Percentiles rank a stretch among this genome's conserved stretches.
phyloP scores from a whole-genome alignment of 306 rosid genomes.

The Pyrus communis region DNA sequence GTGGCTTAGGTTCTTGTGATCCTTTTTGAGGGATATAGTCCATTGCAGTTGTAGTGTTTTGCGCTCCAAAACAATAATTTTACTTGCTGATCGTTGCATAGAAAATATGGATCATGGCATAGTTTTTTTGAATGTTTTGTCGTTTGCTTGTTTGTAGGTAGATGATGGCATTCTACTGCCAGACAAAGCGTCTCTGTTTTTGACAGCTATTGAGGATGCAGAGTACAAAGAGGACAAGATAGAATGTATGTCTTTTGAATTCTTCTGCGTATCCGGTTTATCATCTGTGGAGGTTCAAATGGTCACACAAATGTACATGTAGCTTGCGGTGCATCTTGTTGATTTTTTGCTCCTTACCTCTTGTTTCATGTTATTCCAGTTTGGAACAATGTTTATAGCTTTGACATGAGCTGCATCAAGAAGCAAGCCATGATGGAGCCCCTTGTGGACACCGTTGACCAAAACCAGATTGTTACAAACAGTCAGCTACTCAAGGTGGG shows the following conservation, averaged over 20 bases:
- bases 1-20: not conserved
- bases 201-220: slow-evolving; percentile 94
- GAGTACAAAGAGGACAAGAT: slow-evolving; percentile 98
- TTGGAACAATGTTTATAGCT: slow-evolving; percentile 94
- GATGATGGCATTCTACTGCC: slow-evolving; percentile 80
- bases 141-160: slow-evolving; percentile 34
- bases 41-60: not conserved
- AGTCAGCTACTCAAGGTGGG: slow-evolving; percentile 85
- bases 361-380: slow-evolving; percentile 40
- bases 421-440: slow-evolving; percentile 96
- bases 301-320: not conserved
- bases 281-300: not conserved
- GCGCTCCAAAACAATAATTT: not conserved
- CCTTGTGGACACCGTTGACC: slow-evolving; percentile 93
- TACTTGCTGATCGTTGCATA: not conserved
- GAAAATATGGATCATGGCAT: not conserved
- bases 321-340: not conserved
- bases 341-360: not conserved
- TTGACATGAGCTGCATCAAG: slow-evolving; percentile 98
- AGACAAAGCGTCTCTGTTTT: slow-evolving; percentile 71
- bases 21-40: not conserved
- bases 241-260: slow-evolving; percentile 64
- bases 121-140: not conserved
- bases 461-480: slow-evolving; percentile 86
- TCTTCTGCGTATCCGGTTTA: not conserved